Base-by-base conservation (phyloP, 108 stramenopile genomes). In the Conticribra weissflogii region DNA sequence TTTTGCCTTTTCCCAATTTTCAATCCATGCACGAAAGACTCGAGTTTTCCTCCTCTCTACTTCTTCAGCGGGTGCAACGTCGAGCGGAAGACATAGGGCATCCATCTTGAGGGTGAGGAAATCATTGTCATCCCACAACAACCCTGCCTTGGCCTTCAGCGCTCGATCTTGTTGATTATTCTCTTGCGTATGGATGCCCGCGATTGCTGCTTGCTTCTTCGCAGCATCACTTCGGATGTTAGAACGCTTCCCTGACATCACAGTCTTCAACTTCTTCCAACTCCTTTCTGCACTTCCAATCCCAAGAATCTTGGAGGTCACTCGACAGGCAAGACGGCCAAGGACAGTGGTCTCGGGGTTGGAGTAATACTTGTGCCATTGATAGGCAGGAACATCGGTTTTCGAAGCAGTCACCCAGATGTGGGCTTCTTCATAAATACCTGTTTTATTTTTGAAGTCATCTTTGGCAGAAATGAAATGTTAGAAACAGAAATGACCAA, bases 321-420 rank as follows among this genome's bases (percentile, higher is more conserved):
- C 36, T 9, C 12, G 36, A 41, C 36, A 41, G 12, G 36, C 36
- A 41, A 41, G 50, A 9, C 50, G 3, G 12, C 50, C 16, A 51
- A 51, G 19, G 50, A 51, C 50, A 5, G 4, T 51, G 4, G 50
- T 41, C 8, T 12, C 36, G 12, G 8, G 8, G 12, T 5, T 9
- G 36, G 36, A 41, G 36, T 41, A 41, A 5, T 12, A 12, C 5
- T 41, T 5, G 12, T 41, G 36, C 36, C 36, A 41, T 41, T 41
- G 8, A 41, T 41, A 12, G 8, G 36, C 36, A 5, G 12, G 17
- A 51, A 18, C 16, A 16, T 51, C 16, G 3, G 18, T 18, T 51
- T 51, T 21, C 4, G 50, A 3, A 51, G 61, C 61, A 19, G 21
- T 48, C n/a, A 62, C 47, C 60, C 60, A 62, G 23, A 62, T 62